Percentiles rank a stretch among this genome's conserved stretches.
Evolutionary conservation across 768 basidiomycete genomes (phyloP).

Genomic region (Leccinum imitatum): DNA sequence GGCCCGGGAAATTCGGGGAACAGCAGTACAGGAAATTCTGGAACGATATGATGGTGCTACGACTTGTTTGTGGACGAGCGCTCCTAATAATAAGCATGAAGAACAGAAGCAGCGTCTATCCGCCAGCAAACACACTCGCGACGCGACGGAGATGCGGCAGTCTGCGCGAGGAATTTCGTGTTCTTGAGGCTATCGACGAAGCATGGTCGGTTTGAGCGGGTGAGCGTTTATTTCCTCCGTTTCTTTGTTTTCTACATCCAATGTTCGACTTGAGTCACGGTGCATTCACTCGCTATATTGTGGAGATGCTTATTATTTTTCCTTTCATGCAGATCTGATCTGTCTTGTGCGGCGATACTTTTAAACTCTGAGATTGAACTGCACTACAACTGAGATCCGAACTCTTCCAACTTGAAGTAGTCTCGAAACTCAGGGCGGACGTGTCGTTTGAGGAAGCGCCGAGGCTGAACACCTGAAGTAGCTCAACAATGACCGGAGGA

Average conservation of each 20-base stretch:
- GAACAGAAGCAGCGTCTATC: slow-evolving; percentile 49
- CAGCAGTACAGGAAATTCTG: background rate
- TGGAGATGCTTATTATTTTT: background rate
- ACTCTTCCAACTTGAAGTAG: background rate
- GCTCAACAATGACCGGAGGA: background rate
- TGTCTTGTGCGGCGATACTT: background rate
- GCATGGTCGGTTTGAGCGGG: slow-evolving; percentile 88
- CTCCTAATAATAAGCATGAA: slow-evolving; percentile 49
- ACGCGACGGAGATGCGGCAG: slow-evolving; percentile 88
- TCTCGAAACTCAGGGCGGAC: background rate
- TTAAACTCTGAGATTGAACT: background rate
- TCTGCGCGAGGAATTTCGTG: slow-evolving; percentile 88
- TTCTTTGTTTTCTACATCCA: background rate
- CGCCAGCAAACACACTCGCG: slow-evolving; percentile 68
- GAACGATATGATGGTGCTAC: background rate
- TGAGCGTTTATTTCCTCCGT: slow-evolving; percentile 37
- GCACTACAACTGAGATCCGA: background rate
- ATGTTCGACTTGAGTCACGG: background rate
- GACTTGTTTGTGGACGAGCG: slow-evolving; percentile 15
- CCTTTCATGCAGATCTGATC: background rate
- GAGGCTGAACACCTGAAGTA: background rate
- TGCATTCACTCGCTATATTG: background rate
- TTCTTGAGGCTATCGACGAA: slow-evolving; percentile 77
- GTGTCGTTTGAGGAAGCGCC: background rate
- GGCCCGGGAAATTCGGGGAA: slow-evolving; percentile 5